Conservation (phyloP, 805 yeast genomes). For the Lipomyces kockii region DNA sequence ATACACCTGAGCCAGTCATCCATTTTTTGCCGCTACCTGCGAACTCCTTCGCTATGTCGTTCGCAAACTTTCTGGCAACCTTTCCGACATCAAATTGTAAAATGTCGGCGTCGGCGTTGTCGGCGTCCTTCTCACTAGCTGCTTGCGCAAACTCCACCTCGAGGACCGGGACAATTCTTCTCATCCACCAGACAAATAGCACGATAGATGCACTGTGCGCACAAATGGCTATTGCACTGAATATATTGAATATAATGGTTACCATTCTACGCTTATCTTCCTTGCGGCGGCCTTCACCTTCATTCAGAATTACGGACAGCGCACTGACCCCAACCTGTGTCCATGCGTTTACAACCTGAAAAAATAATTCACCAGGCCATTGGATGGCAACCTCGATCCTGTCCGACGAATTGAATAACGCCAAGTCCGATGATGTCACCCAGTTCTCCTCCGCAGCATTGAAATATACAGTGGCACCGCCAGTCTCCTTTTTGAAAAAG, state of each 20-base stretch:
- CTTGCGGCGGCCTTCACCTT: no score
- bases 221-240: not conserved
- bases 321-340: no score
- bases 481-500: not conserved
- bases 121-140: not conserved
- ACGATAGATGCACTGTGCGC: not conserved
- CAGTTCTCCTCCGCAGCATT: conserved; percentile 2
- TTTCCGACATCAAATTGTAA: not conserved
- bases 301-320: no score
- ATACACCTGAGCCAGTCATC: not conserved
- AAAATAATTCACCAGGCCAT: not conserved
- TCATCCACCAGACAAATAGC: not conserved
- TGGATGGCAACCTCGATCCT: conserved; percentile 3
- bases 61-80: conserved; percentile 3
- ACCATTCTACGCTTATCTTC: no score
- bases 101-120: not conserved
- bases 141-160: conserved; percentile 3
- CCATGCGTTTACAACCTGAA: no score
- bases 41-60: not conserved
- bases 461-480: conserved; percentile 6
- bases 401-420: not conserved
- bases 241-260: no score
- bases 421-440: not conserved
- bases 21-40: not conserved
- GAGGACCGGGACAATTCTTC: not conserved